Evolutionary conservation across 139 green algal genomes (phyloP).

Genomic region (Limnomonas spitsbergensis): DNA sequence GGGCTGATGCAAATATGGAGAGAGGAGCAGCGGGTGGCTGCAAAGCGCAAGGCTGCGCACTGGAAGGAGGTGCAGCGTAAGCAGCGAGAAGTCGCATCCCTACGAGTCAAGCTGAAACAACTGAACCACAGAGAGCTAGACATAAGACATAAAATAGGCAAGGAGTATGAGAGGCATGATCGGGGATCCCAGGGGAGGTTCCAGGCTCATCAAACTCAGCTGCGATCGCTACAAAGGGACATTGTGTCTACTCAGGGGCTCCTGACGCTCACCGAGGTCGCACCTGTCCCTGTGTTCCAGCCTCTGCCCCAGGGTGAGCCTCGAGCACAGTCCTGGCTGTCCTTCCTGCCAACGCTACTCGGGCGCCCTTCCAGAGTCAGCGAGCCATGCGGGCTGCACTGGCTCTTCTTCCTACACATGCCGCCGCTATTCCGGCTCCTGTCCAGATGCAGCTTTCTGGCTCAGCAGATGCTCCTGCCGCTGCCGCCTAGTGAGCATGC

Average conservation of each 20-base stretch:
- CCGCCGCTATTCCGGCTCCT: slow-evolving; percentile 35
- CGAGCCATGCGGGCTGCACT: too few relatives aligned
- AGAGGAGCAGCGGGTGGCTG: slow-evolving; percentile 26
- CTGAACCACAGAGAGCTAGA: too few relatives aligned
- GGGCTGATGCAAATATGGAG: slow-evolving; percentile 14
- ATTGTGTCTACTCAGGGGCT: background rate
- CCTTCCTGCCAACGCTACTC: slow-evolving; percentile 58
- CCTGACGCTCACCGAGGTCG: background rate
- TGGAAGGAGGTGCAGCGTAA: slow-evolving; percentile 43
- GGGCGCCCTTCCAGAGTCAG: too few relatives aligned
- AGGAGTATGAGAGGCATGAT: background rate
- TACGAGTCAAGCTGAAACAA: background rate
- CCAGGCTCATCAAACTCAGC: background rate
- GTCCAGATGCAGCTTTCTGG: slow-evolving; percentile 26
- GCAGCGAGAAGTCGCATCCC: slow-evolving; percentile 19
- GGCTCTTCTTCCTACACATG: too few relatives aligned
- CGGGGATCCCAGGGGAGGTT: background rate
- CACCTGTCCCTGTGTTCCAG: slow-evolving; percentile 21
- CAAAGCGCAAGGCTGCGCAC: slow-evolving; percentile 16
- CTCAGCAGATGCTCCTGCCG: slow-evolving; percentile 48
- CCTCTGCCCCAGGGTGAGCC: too few relatives aligned
- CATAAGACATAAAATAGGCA: background rate
- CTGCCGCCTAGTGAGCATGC: slow-evolving; percentile 26
- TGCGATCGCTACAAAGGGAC: background rate
- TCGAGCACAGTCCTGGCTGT: slow-evolving; percentile 50